phyloP scores from a whole-genome alignment of 2,329 filamentous ascomycete species.

The Trichoderma aggressivum region DNA sequence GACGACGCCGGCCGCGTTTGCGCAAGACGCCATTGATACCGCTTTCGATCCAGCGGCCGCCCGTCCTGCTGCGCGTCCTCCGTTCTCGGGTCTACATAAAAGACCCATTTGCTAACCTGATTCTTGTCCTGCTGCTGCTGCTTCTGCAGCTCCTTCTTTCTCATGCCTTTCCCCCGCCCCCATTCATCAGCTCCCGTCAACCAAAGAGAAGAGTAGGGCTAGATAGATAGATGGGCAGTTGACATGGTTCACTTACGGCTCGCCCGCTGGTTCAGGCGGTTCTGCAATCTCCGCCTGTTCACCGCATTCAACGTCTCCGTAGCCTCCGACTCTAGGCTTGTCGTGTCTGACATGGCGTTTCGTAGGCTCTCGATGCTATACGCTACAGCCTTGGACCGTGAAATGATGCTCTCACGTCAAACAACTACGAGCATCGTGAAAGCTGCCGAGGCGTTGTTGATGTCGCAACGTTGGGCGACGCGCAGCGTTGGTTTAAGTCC shows the following conservation, averaged over 20 bases:
- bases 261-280: constrained; percentile 19
- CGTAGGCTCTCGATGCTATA: not conserved
- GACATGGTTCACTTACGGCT: constrained; percentile 13
- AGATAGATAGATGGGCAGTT: not conserved
- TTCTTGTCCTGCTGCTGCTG: not conserved
- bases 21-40: not conserved
- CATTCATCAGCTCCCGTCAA: not conserved
- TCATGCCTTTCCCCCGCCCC: not conserved
- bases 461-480: not conserved
- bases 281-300: constrained; percentile 18
- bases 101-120: constrained; percentile 1
- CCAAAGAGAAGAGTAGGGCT: not conserved
- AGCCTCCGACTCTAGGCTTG: not conserved
- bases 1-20: not conserved
- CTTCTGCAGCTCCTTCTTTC: not conserved
- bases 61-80: not conserved
- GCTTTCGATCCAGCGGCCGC: not conserved
- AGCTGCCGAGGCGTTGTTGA: not conserved
- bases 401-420: not conserved
- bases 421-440: not conserved
- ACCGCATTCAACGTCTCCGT: not conserved
- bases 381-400: not conserved
- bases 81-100: constrained; percentile 1
- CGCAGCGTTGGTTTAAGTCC: not conserved
- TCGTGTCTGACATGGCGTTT: not conserved